These are phyloP conservation scores for Penicillium expansum DNA, from an alignment of 2,329 filamentous ascomycete genomes.

Conservation along the genomic window DNA sequence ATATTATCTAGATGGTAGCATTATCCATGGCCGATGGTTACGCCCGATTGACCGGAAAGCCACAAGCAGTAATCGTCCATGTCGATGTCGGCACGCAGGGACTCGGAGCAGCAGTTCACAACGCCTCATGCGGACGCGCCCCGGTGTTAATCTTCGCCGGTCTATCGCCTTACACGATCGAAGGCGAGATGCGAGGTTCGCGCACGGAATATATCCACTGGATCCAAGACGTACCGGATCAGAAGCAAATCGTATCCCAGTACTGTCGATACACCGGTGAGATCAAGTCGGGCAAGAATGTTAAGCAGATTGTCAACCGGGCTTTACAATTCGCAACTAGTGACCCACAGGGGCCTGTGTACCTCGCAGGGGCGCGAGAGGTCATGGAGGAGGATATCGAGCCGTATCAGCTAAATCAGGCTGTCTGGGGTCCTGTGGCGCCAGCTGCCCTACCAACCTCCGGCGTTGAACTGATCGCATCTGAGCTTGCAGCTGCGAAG, in stretches of 20 bases:
- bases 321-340: conserved; percentile 78
- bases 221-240: conserved; percentile 80
- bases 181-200: conserved; percentile 74
- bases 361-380: conserved; percentile 73
- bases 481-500: conserved; percentile 47
- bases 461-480: conserved; percentile 45
- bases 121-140: conserved; percentile 70
- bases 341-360: conserved; percentile 75
- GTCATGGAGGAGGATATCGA: conserved; percentile 82
- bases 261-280: conserved; percentile 83
- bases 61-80: conserved; percentile 75
- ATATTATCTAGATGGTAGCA: conserved; percentile 66
- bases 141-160: conserved; percentile 78
- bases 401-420: conserved; percentile 66
- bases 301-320: conserved; percentile 86
- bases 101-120: conserved; percentile 74
- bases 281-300: conserved; percentile 78
- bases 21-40: conserved; percentile 83
- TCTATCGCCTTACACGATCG: conserved; percentile 70
- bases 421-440: conserved; percentile 68
- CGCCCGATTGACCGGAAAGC: conserved; percentile 67
- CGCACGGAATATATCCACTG: conserved; percentile 83
- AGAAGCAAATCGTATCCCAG: conserved; percentile 75
- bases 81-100: conserved; percentile 81
- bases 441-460: conserved; percentile 59